Evolutionary conservation across 129 eudicot genomes (phyloP), one percentile per base, ranked within the genome.

Genomic region (Logfia minima): DNA sequence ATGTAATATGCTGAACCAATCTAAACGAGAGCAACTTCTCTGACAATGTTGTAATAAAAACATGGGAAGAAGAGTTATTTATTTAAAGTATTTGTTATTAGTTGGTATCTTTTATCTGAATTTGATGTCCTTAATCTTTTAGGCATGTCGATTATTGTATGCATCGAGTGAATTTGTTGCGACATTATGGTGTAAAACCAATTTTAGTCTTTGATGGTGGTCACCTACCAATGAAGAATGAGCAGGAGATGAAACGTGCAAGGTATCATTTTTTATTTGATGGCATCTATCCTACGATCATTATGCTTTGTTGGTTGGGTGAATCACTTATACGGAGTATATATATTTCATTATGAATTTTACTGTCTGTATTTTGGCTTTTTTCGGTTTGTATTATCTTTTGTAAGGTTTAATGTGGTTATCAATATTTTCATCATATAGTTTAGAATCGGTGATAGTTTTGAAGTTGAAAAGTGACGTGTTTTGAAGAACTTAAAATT

Each of bases 131-230:
- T 83, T 64, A 63, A 9, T 55, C 1, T 81, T n/a, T 16, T 65
- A 94, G 99, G 94, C 97, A 94, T 79, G 89, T 94, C 34, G 84
- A 88, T 83, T 94, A 94, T 77, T 94, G 99, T 78, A 91, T 94
- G 99, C 99, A 94, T 75, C 84, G 99, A 82, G 99, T 94, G 79
- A 91, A 94, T 78, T 77, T 94, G 88, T 68, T 94, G 82, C 88
- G 96, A 52, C 97, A 94, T 89, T 82, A 89, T 82, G 97, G 97
- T 28, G 81, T 94, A 13, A 91, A 80, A 71, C 99, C 99, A 55
- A 82, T 94, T 85, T 89, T 94, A 72, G 94, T 94, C 16, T 91
- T 94, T 72, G 97, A 94, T 82, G 99, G 99, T 75, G 97, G 96
- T 56, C 89, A 77, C 74, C 84, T 94, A 74, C 99, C 97, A 24